Evolutionary conservation across 768 basidiomycete genomes (phyloP).

Genomic region (Lactifluus piperatus): DNA sequence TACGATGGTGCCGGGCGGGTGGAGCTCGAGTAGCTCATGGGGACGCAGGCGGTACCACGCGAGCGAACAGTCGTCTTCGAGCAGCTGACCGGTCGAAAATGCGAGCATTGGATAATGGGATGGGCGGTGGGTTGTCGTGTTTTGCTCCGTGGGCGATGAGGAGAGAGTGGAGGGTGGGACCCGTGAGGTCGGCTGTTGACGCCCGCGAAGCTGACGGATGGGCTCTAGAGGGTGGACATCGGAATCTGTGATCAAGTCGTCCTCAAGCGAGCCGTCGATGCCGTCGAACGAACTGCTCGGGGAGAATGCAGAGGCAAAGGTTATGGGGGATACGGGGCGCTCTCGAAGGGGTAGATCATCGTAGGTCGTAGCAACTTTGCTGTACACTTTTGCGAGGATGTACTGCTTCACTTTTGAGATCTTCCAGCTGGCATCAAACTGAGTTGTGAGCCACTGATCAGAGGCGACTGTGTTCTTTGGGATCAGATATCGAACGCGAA

Average conservation of each 20-base stretch:
- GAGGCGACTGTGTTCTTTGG: slow-evolving; percentile 38
- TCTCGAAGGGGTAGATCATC: slow-evolving; percentile 24
- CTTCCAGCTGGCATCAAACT: slow-evolving; percentile 51
- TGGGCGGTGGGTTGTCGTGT: neutral
- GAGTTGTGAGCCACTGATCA: slow-evolving; percentile 74
- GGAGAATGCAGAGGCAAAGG: slow-evolving; percentile 46
- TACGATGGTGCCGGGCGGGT: slow-evolving; percentile 22
- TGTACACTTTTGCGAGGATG: slow-evolving; percentile 49
- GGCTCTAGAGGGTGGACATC: slow-evolving; percentile 19
- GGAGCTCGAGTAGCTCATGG: slow-evolving; percentile 44
- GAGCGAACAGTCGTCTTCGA: slow-evolving; percentile 54
- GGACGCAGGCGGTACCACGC: slow-evolving; percentile 53
- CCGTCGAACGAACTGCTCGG: slow-evolving; percentile 22
- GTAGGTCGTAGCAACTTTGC: slow-evolving; percentile 21
- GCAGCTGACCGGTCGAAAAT: slow-evolving; percentile 59
- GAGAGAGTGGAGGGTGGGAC: neutral
- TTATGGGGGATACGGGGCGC: slow-evolving; percentile 57
- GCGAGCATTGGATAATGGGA: slow-evolving; percentile 46
- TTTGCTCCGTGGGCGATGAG: neutral
- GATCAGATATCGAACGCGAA: neutral
- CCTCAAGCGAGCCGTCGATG: slow-evolving; percentile 28
- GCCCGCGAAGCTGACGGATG: slow-evolving; percentile 7
- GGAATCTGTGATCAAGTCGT: slow-evolving; percentile 25
- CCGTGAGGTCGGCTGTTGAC: neutral
- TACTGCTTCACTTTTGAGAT: slow-evolving; percentile 54